Conservation (phyloP, 1,139 yeast genomes). For the Saccharomyces hybrid region DNA sequence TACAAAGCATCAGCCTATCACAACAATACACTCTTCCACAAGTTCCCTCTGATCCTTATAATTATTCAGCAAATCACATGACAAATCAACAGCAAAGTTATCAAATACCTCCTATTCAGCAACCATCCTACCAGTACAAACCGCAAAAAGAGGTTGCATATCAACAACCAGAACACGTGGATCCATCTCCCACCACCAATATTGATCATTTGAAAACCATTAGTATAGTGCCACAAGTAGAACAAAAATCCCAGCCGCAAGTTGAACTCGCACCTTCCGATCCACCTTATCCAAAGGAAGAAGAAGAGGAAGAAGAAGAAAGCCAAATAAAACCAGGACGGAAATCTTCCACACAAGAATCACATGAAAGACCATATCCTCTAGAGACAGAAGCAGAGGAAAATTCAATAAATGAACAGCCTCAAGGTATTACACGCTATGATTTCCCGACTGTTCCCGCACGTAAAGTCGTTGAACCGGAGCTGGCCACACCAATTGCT, state of each 20-base stretch:
- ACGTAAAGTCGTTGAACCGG: constrained; percentile 21
- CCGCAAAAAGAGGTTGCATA: neutral
- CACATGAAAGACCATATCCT: constrained; percentile 14
- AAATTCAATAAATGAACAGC: constrained; percentile 2
- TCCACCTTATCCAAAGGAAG: constrained; percentile 26
- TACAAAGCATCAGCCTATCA: constrained; percentile 26
- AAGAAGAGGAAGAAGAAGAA: constrained; percentile 14
- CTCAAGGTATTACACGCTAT: constrained; percentile 30
- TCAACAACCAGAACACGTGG: constrained; percentile 3
- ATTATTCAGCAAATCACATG: constrained; percentile 5
- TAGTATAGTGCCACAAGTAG: neutral
- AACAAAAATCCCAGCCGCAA: neutral
- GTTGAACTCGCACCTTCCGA: constrained; percentile 10
- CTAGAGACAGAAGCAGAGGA: constrained; percentile 12
- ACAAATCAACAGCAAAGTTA: constrained; percentile 1
- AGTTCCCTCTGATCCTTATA: constrained; percentile 24
- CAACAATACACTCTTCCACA: constrained; percentile 25
- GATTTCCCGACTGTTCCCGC: constrained; percentile 36
- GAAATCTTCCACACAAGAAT: constrained; percentile 4
- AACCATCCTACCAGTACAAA: constrained; percentile 3
- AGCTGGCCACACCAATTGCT: neutral
- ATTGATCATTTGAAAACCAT: neutral
- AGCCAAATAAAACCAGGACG: constrained; percentile 3
- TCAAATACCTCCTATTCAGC: constrained; percentile 9
- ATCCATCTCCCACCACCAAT: neutral